Conservation (phyloP, 345 rosid species). For the Aethionema arabicum region DNA sequence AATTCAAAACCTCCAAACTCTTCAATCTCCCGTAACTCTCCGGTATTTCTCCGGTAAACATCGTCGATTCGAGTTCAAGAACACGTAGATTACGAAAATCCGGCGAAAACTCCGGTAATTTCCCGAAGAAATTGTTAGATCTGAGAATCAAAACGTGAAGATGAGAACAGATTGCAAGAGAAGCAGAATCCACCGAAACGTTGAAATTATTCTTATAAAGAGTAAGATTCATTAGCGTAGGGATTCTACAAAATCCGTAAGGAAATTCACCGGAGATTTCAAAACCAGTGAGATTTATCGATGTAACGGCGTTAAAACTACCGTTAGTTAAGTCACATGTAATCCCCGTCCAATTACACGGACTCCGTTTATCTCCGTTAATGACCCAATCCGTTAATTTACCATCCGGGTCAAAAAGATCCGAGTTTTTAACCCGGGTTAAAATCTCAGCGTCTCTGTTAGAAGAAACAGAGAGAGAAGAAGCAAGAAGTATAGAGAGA, state of each 20-base stretch:
- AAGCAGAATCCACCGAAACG: constrained; percentile 43
- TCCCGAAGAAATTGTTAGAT: constrained; percentile 47
- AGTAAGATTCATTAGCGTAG: constrained; percentile 48
- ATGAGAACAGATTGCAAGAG: constrained; percentile 53
- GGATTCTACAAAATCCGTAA: constrained; percentile 54
- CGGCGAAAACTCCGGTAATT: constrained; percentile 52
- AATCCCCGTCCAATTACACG: constrained; percentile 76
- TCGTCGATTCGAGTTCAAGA: constrained; percentile 48
- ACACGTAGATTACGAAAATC: constrained; percentile 36
- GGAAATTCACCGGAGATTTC: constrained; percentile 58
- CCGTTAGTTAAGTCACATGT: constrained; percentile 40
- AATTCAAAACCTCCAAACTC: constrained; percentile 38
- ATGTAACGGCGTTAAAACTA: constrained; percentile 41
- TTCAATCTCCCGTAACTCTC: constrained; percentile 46
- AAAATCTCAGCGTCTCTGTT: constrained; percentile 52
- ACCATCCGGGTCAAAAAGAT: constrained; percentile 45
- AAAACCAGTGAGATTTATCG: constrained; percentile 49
- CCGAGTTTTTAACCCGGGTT: constrained; percentile 43
- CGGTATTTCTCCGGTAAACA: constrained; percentile 58
- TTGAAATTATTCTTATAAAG: constrained; percentile 42
- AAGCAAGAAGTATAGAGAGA: constrained; percentile 14
- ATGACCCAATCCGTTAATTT: constrained; percentile 53
- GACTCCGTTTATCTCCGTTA: constrained; percentile 31
- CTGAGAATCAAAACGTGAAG: constrained; percentile 41
- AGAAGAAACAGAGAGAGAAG: constrained; percentile 31